Base-by-base conservation (phyloP, 2,329 filamentous ascomycete species). In the Epichloe baconii region DNA sequence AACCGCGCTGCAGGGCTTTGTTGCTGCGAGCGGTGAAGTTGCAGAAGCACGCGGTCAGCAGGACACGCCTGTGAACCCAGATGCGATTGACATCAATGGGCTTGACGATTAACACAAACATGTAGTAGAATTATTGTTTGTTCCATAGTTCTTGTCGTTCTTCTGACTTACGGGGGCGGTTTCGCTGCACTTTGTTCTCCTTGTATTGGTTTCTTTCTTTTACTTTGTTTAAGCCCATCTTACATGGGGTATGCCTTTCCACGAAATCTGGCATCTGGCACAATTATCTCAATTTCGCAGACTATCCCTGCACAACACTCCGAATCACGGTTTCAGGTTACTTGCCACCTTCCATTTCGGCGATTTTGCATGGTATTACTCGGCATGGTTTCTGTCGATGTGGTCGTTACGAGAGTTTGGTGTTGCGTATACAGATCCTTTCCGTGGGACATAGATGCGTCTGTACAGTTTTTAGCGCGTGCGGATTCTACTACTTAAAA, bases 1-100 rank as follows among this genome's bases (percentile, higher is more conserved):
- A n/a, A 78, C 84, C 52, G 91, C 90, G 5, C 90, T 91, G 0
- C 79, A 84, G 23, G 93, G 93, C 21, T 98, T 98, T 61, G 91
- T 98, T 34, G 83, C 90, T 21, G 86, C 93, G 31, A 93, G 81
- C 63, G 85, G 82, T 38, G 86, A 82, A 1, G 79, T 84, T 2
- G 77, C 85, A 59, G 82, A 78, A 21, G 78, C 50, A 11, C 54
- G 44, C 2, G 48, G 53, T n/a, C 64, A 65, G 19, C 66, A 72
- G 52, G 62, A 66, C 41, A 65, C 68, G 17, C 70, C 74, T 12
- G 74, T 77, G 5, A 95, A 95, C 62, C 88, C 89, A 2, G 89
- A 95, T 62, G 88, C 86, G 23, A 93, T 95, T 64, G 80, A 88
- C 61, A 76, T 89, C 57, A 86, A 93, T 66, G 82, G 71, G 56